These are phyloP conservation scores for Umbelopsis sp. DNA, from an alignment of 192 early-diverging fungal genomes.

Conservation along the genomic window DNA sequence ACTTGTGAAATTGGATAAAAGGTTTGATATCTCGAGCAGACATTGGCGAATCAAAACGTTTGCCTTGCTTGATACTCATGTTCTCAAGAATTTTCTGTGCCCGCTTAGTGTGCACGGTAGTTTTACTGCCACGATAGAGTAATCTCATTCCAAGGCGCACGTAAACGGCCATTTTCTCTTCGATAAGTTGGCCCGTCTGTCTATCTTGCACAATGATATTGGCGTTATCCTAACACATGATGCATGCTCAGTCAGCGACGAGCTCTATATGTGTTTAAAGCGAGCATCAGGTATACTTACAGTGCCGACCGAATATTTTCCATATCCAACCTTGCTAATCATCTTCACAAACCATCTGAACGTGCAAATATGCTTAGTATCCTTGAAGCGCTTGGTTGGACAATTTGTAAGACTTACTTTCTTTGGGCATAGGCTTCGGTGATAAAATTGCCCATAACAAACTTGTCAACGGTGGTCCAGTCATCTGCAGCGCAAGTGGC, in stretches of 20 bases:
- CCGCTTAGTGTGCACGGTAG: neutral
- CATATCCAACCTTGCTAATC: conserved; percentile 21
- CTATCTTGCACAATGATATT: conserved; percentile 73
- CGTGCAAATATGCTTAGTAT: neutral
- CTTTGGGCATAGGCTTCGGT: conserved; percentile 67
- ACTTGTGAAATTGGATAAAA: conserved; percentile 67
- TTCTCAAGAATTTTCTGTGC: conserved; percentile 4
- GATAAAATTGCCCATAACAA: conserved; percentile 69
- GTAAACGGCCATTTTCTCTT: conserved; percentile 75
- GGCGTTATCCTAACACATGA: conserved; percentile 47
- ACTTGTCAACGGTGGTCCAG: conserved; percentile 59
- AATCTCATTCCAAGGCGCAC: conserved; percentile 71
- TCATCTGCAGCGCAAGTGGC: conserved; percentile 65
- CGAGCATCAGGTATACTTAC: neutral
- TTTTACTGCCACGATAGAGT: conserved; percentile 54
- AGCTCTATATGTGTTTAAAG: neutral
- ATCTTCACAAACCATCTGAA: conserved; percentile 31
- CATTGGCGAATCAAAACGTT: conserved; percentile 63
- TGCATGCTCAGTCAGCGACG: neutral
- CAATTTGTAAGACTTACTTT: conserved; percentile 53
- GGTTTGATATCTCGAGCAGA: conserved; percentile 58
- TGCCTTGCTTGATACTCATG: conserved; percentile 56
- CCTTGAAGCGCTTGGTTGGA: neutral
- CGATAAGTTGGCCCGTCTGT: conserved; percentile 57
- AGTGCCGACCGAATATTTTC: conserved; percentile 41